phyloP scores from a whole-genome alignment of 768 basidiomycete species.

The Phaeolepiota aurea region DNA sequence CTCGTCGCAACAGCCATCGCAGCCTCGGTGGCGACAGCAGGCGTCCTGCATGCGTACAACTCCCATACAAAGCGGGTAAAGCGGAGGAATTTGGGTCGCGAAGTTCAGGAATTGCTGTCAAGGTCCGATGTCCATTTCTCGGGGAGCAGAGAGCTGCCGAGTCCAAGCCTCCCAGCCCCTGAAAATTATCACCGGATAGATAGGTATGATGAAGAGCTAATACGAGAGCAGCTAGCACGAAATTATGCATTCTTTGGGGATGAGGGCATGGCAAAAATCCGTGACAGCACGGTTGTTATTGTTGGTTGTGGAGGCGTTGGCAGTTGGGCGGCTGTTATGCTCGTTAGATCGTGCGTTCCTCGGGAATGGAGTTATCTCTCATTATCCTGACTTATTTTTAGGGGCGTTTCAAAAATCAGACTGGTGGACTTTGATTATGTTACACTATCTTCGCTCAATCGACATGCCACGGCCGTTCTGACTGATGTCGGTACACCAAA shows the following conservation, averaged over 20 bases:
- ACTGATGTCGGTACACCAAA: constrained; percentile 92
- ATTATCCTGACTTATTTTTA: constrained; percentile 15
- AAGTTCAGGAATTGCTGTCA: constrained; percentile 45
- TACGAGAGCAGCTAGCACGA: constrained; percentile 84
- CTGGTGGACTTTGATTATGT: constrained; percentile 96
- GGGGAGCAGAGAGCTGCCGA: background rate
- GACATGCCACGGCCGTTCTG: constrained; percentile 86
- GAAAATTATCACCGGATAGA: constrained; percentile 2
- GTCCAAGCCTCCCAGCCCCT: background rate
- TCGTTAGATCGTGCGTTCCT: constrained; percentile 71
- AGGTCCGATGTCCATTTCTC: constrained; percentile 14
- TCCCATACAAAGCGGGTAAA: constrained; percentile 35
- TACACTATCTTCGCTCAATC: constrained; percentile 88
- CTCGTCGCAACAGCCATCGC: constrained; percentile 57
- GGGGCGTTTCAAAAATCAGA: constrained; percentile 69
- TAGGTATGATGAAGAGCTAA: constrained; percentile 69
- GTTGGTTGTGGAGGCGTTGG: constrained; percentile 97
- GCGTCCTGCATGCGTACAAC: constrained; percentile 51
- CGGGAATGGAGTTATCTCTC: background rate
- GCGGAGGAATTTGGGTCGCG: constrained; percentile 48
- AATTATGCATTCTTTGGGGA: constrained; percentile 95
- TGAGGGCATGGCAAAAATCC: constrained; percentile 73
- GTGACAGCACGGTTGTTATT: constrained; percentile 70
- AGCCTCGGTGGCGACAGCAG: constrained; percentile 55
- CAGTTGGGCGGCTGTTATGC: constrained; percentile 93